These are phyloP conservation scores for Chlorella sp. DNA, from an alignment of 139 green algal genomes.

Conservation along the genomic window DNA sequence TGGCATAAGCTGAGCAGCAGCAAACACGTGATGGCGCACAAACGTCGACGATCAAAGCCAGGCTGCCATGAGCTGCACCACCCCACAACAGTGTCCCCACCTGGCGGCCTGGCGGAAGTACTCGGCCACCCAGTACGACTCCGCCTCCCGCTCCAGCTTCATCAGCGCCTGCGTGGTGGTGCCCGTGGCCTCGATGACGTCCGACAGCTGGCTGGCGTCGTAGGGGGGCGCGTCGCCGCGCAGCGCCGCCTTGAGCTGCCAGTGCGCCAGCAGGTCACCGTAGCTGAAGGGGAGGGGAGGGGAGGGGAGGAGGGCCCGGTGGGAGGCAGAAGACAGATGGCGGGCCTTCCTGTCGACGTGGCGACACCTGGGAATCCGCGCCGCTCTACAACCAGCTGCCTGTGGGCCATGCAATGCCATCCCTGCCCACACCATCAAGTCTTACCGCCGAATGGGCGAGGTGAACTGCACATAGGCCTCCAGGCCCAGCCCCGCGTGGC, in stretches of 20 bases:
- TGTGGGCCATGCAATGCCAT: too few relatives aligned
- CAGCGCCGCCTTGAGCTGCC: conserved; percentile 79
- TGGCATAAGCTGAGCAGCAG: too few relatives aligned
- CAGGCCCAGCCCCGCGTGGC: conserved; percentile 79
- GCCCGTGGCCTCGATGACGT: conserved; percentile 15
- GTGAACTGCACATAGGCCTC: conserved; percentile 84
- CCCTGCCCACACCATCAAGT: not conserved
- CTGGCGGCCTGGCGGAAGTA: conserved; percentile 64
- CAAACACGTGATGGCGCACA: too few relatives aligned
- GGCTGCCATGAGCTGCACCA: too few relatives aligned
- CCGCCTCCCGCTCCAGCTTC: conserved; percentile 59
- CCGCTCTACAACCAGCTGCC: not conserved
- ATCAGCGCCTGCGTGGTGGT: conserved; percentile 32
- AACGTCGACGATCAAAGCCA: too few relatives aligned
- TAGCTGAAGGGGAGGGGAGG: conserved; percentile 57
- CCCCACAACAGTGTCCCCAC: not conserved
- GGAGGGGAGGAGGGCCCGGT: too few relatives aligned
- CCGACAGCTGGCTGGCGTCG: conserved; percentile 42
- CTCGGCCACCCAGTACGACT: conserved; percentile 71
- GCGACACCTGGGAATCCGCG: too few relatives aligned
- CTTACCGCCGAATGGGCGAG: conserved; percentile 76
- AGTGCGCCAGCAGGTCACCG: conserved; percentile 84
- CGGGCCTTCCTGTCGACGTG: too few relatives aligned
- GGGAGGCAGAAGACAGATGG: too few relatives aligned
- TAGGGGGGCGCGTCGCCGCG: conserved; percentile 53